Evolutionary conservation across 768 basidiomycete genomes (phyloP), one percentile per base, ranked within the genome.

Genomic region (Leccinum variicolor): DNA sequence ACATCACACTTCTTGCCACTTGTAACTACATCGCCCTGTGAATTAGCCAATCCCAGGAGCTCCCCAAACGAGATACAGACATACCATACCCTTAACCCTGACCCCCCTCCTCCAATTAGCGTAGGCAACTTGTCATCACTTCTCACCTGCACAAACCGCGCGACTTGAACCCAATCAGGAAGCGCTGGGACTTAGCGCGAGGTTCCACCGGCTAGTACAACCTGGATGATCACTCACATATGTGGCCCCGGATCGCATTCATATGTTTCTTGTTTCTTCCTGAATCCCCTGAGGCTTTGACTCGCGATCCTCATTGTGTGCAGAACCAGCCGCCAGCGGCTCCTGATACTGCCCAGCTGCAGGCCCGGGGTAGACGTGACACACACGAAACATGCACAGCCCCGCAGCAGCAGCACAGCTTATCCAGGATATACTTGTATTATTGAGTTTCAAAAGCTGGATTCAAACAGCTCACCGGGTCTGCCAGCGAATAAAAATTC

Each of bases 41-140:
- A n/a, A n/a, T n/a, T n/a, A n/a, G n/a, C n/a, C n/a, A n/a, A n/a
- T n/a, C n/a, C n/a, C n/a, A n/a, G n/a, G n/a, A n/a, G n/a, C n/a
- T n/a, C n/a, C n/a, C 49, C 36, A 15, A 51, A 41, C 19, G 9
- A 25, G 25, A 39, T 11, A 15, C 25, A 28, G 17, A 36, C 17
- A 31, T 23, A 46, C 45, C 45, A 47, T 45, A 48, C 66, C 68
- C 68, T 60, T 29, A 45, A 43, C 68, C 28, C 68, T 70, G 47
- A 15, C 49, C 54, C 28, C 29, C 29, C 3, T 29, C 29, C 3
- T 28, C 28, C 28, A 28, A 28, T 28, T 28, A 28, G 28, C 28
- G 28, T 28, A 29, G 29, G 29, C 28, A n/a, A 28, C 28, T 28
- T 28, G 28, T 28, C 28, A 28, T 28, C 28, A 28, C 28, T 28